Evolutionary conservation across 2,329 filamentous ascomycete genomes (phyloP), one percentile per base, ranked within the genome.

Genomic region (Sclerotinia nivalis): DNA sequence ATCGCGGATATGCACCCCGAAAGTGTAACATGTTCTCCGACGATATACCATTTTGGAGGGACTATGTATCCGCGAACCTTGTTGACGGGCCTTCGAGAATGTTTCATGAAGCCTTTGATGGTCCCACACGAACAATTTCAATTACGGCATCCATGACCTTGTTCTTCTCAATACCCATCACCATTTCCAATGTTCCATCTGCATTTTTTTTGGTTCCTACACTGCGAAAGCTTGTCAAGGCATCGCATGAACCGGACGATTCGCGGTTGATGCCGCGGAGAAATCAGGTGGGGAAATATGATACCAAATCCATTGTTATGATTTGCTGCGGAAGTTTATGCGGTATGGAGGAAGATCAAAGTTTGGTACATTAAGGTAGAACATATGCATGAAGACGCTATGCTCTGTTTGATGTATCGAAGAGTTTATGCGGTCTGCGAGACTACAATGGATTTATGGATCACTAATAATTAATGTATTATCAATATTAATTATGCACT

Each of bases 81-180:
- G 74, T 69, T 72, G 72, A 74, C 70, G 73, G 75, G 67, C 66
- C 76, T 77, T 77, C 76, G 71, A 72, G 76, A 77, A 77, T 65
- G 76, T 77, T 77, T 77, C 75, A 75, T 31, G 40, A 56, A 59
- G 47, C 55, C 13, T 25, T 25, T 59, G 34, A 25, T 25, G 34
- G 40, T 25, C 22, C 61, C 8, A 43, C 61, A 13, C 12, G 61
- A 64, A 64, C 31, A 64, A 54, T 65, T 65, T 64, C 47, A 31
- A 43, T 52, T 40, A 40, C 61, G n/a, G 47, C 28, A 65, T 65
- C 61, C 61, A 52, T 52, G 61, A 52, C 61, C 49, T 52, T 40
- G 61, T 40, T n/a, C 22, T 13, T 52, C 13, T n/a, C 40, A 43
- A 52, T 52, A 28, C 28, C 34, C 61, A 65, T 52, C n/a, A 9